Conservation (phyloP, 73 alveolate species). For the Paramecium biaurelia region DNA sequence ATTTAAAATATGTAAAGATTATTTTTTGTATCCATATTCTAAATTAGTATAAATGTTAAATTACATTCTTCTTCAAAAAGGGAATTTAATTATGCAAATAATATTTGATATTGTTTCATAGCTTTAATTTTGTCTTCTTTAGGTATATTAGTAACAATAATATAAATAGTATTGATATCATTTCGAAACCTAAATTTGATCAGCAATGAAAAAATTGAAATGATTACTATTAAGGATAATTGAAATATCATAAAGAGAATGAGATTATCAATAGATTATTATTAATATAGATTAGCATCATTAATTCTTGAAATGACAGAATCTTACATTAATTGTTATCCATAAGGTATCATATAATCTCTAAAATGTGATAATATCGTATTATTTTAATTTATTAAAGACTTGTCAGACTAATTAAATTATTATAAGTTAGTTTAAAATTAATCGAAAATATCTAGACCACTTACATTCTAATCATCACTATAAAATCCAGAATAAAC, state of each 20-base stretch:
- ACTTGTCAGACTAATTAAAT: not conserved
- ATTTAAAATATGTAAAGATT: not conserved
- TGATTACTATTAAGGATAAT: not conserved
- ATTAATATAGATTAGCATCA: not conserved
- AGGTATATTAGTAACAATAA: not conserved
- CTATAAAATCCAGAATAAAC: not conserved
- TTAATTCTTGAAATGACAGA: not conserved
- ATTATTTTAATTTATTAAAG: not conserved
- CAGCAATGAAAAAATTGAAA: not conserved
- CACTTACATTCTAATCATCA: not conserved
- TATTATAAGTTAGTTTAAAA: not conserved
- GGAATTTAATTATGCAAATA: not conserved
- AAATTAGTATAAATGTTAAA: not conserved
- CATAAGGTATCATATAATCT: not conserved
- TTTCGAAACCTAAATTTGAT: not conserved
- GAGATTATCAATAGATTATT: not conserved
- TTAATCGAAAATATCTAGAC: not conserved
- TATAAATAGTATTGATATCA: not conserved
- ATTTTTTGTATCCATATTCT: not conserved
- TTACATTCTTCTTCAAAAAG: not conserved
- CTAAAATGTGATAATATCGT: not conserved
- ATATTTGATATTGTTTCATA: not conserved
- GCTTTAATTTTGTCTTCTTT: conserved; percentile 10
- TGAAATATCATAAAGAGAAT: not conserved
- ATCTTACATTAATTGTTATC: not conserved